Evolutionary conservation across 768 basidiomycete genomes (phyloP), one percentile per base, ranked within the genome.

Genomic region (Phaffia tasmanica): DNA sequence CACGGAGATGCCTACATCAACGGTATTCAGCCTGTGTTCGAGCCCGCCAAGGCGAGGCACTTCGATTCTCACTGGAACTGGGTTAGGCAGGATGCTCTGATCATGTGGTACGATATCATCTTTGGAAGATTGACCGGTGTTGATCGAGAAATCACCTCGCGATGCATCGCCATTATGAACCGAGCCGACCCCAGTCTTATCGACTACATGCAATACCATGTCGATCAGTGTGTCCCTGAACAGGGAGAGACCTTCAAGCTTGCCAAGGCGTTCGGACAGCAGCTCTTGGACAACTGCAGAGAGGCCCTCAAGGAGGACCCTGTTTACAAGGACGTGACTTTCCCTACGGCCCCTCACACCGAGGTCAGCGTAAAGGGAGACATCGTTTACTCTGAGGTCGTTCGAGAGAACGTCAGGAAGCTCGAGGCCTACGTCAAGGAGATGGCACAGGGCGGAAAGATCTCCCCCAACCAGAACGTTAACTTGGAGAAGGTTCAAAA

Each of bases 1-100:
- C 95, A 99, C 71, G 95, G 95, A 32, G 93, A 98, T 65, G 76
- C 81, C 0, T 99, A 99, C 77, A 80, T 98, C 68, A 86, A 93
- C 42, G 95, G 95, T 54, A 93, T 98, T 69, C 88, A 93, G 73
- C 95, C 95, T 14, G 81, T 83, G 66, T 99, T 99, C 77, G 89
- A 94, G 73, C 86, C 89, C 2, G 81, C 97, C 73, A 98, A 99
- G 78, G 95, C 93, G 16, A 88, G 95, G 56, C 92, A 87, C 75
- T 98, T 99, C 80, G 93, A 98, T 75, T 98, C 94, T 1, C 91
- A 88, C 7, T 99, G 94, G 95, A 99, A 99, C 75, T 99, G 95
- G 95, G 94, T 87, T 55, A 86, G 94, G 68, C 95, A 99, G 79
- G 93, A 95, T 69, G 90, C 92, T 19, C 81, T 98, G 30, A 80